Percentiles rank a stretch among this genome's conserved stretches.
phyloP scores from a whole-genome alignment of 305 asterid species.

The Rubia tinctorum region DNA sequence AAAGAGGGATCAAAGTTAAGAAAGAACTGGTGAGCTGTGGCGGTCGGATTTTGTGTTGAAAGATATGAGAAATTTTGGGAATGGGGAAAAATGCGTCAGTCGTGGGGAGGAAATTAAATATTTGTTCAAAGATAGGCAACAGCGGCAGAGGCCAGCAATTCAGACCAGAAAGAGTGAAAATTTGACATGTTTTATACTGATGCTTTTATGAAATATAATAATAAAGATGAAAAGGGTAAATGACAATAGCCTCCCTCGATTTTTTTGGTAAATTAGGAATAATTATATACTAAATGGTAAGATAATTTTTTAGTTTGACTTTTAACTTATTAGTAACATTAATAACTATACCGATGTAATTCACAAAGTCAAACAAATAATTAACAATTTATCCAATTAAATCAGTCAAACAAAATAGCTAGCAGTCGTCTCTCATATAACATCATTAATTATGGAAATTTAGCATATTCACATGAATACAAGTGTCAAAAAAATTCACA shows the following conservation, averaged over 20 bases:
- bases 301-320: no score
- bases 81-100: slow-evolving; percentile 9
- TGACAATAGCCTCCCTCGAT: background rate
- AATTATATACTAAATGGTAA: no score
- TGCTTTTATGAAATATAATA: no score
- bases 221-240: background rate
- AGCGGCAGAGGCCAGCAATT: slow-evolving; percentile 6
- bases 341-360: no score
- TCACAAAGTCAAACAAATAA: background rate
- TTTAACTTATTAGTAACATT: no score
- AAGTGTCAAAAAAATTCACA: no score
- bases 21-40: background rate
- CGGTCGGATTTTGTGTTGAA: background rate
- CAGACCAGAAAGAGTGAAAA: slow-evolving; percentile 8
- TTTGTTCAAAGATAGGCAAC: slow-evolving; percentile 23
- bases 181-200: background rate
- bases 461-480: no score
- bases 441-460: no score
- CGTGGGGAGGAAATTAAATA: slow-evolving; percentile 16
- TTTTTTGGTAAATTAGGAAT: no score
- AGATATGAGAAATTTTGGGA: background rate
- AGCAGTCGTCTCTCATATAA: no score
- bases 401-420: no score
- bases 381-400: background rate
- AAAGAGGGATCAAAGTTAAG: background rate